Base-by-base conservation (phyloP, 768 basidiomycete genomes). In the Lactarius evosmus region DNA sequence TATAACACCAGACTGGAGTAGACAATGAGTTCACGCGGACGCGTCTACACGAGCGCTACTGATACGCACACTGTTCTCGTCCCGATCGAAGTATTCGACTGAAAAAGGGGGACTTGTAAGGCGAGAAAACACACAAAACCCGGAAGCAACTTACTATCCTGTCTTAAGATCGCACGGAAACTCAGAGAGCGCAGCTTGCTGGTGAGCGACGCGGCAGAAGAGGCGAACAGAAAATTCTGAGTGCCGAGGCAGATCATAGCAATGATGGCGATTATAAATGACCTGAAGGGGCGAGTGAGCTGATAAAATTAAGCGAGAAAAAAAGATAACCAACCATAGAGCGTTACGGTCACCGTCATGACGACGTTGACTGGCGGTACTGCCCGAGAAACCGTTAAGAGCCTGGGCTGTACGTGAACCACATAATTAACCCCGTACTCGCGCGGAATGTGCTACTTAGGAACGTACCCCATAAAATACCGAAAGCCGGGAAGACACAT, bases 81-180 rank as follows among this genome's bases (percentile, higher is more conserved):
- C 90, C 73, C 83, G 85, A 74, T 95, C 93, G 63, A 95, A 95
- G 78, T 87, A 95, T 60, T 86, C 87, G 65, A 91, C 88, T 88
- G 50, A 55, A 63, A 9, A 9, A 33, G 44, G 2, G 4, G n/a
- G n/a, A 59, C 1, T 41, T 3, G 16, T n/a, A 12, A 33, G 53
- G 8, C 81, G 7, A 38, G 27, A 1, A 3, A 6, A n/a, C n/a
- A 33, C 25, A 27, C 4, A 17, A 4, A 11, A 11, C 2, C 46
- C 6, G 16, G 30, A 51, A 27, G 1, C 1, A 16, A 58, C 83
- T 75, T 70, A 85, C 89, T 86, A 70, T 96, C 95, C 78, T 95
- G 93, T 56, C 91, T 80, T 14, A 97, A 76, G 54, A 93, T 86
- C 4, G 94, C 84, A 55, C 75, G 79, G 82, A 97, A 94, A 63